phyloP scores from a whole-genome alignment of 2,329 filamentous ascomycete genomes.

The Aspergillus piperis region DNA sequence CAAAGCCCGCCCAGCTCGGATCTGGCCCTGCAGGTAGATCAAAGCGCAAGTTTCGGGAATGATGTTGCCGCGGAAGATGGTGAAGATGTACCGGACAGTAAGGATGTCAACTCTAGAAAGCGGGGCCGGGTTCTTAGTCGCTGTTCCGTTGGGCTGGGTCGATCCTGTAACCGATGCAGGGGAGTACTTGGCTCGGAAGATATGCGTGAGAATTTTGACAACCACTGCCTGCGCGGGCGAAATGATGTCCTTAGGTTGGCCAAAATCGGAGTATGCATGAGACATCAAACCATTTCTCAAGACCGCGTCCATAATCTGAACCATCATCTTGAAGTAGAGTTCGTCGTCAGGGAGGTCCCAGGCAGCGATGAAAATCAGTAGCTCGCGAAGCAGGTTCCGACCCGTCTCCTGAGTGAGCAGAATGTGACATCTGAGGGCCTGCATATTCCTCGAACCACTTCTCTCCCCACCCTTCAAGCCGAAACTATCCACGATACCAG shows the following conservation, averaged over 20 bases:
- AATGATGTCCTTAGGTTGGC: slow-evolving; percentile 93
- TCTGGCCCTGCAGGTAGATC: slow-evolving; percentile 90
- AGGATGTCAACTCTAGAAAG: slow-evolving; percentile 60
- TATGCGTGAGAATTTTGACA: slow-evolving; percentile 84
- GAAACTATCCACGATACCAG: slow-evolving; percentile 83
- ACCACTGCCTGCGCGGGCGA: slow-evolving; percentile 93
- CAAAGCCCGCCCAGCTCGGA: slow-evolving; percentile 72
- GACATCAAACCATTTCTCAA: slow-evolving; percentile 86
- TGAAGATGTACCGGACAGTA: slow-evolving; percentile 85
- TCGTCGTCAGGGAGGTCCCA: slow-evolving; percentile 95
- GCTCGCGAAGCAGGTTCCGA: slow-evolving; percentile 81
- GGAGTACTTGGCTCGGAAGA: slow-evolving; percentile 69
- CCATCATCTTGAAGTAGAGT: slow-evolving; percentile 93
- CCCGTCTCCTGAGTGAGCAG: slow-evolving; percentile 88
- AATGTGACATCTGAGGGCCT: slow-evolving; percentile 86
- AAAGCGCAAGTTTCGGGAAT: slow-evolving; percentile 93
- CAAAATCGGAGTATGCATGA: slow-evolving; percentile 86
- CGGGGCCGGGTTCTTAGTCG: slow-evolving; percentile 59
- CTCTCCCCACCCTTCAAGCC: slow-evolving; percentile 65
- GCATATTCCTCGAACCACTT: slow-evolving; percentile 70
- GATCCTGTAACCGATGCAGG: slow-evolving; percentile 50
- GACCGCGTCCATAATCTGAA: slow-evolving; percentile 91
- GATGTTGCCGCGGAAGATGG: slow-evolving; percentile 86
- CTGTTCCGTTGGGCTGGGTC: slow-evolving; percentile 50
- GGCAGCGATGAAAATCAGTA: slow-evolving; percentile 93